Conservation (phyloP, 176 grass and related monocot genomes). For the Lolium multiflorum region DNA sequence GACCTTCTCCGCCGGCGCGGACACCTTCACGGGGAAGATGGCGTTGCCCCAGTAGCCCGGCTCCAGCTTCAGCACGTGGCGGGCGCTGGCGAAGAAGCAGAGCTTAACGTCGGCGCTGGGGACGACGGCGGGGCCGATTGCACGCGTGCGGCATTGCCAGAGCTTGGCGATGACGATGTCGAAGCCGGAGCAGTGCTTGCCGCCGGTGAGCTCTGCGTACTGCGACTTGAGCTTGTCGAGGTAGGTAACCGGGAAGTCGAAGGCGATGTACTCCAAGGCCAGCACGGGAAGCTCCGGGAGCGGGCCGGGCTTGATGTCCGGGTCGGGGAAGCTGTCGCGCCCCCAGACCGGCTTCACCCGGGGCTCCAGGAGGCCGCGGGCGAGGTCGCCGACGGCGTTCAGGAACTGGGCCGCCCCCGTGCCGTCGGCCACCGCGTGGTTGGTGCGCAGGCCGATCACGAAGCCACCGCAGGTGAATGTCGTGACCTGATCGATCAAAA, state of each 20-base stretch:
- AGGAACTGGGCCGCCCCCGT: slow-evolving; percentile 91
- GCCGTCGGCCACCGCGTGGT: slow-evolving; percentile 91
- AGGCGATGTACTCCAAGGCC: slow-evolving; percentile 75
- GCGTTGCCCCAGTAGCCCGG: slow-evolving; percentile 92
- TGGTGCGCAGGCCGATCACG: slow-evolving; percentile 84
- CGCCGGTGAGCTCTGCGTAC: slow-evolving; percentile 56
- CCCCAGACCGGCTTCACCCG: slow-evolving; percentile 74
- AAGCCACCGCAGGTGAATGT: slow-evolving; percentile 95
- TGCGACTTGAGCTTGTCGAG: slow-evolving; percentile 70
- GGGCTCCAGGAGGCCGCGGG: slow-evolving; percentile 77
- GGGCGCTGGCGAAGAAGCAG: slow-evolving; percentile 90
- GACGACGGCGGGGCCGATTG: slow-evolving; percentile 18
- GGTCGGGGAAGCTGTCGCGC: slow-evolving; percentile 76
- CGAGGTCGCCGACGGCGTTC: slow-evolving; percentile 81
- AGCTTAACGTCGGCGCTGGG: slow-evolving; percentile 59
- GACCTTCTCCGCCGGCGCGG: slow-evolving; percentile 51
- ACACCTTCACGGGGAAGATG: slow-evolving; percentile 91
- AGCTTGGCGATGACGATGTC: slow-evolving; percentile 84
- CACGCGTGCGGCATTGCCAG: slow-evolving; percentile 82
- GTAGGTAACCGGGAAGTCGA: slow-evolving; percentile 72
- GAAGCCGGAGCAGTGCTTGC: slow-evolving; percentile 83
- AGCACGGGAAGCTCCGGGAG: slow-evolving; percentile 79
- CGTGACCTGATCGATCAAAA: slow-evolving; percentile 60
- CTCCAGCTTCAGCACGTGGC: slow-evolving; percentile 79
- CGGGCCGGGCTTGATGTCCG: slow-evolving; percentile 78